Conservation (phyloP, 768 basidiomycete species). For the Mycena olivaceomarginata region DNA sequence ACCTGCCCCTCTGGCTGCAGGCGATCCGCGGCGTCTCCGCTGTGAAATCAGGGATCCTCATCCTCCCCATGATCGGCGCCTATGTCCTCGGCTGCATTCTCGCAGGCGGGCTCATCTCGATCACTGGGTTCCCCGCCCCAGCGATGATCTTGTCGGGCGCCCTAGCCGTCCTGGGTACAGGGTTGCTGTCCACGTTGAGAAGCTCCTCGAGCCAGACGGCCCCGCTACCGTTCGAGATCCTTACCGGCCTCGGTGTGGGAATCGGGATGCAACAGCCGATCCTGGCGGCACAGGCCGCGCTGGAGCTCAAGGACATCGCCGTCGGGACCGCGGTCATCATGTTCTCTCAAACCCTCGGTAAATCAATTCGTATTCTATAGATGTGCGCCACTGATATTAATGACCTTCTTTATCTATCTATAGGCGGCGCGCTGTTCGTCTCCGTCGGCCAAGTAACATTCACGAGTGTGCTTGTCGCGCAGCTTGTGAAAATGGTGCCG, state of each 20-base stretch:
- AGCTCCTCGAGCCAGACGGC: background rate
- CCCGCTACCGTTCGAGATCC: slow-evolving; percentile 45
- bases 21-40: slow-evolving; percentile 12
- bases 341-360: slow-evolving; percentile 44
- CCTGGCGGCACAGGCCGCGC: slow-evolving; percentile 43
- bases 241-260: slow-evolving; percentile 55
- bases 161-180: background rate
- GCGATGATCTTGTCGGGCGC: slow-evolving; percentile 1
- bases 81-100: background rate
- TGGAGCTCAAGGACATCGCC: slow-evolving; percentile 41
- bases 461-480: background rate
- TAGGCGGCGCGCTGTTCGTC: slow-evolving; percentile 43
- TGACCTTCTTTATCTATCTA: background rate
- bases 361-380: background rate
- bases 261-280: slow-evolving; percentile 45
- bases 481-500: slow-evolving; percentile 1
- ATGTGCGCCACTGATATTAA: background rate
- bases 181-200: background rate
- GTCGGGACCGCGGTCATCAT: slow-evolving; percentile 43
- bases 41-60: background rate
- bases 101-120: background rate
- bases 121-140: background rate
- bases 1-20: slow-evolving; percentile 5
- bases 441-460: slow-evolving; percentile 43
- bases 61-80: slow-evolving; percentile 6